Evolutionary conservation across 208 protist genomes (phyloP).

Genomic region (Strigomonas culicis): DNA sequence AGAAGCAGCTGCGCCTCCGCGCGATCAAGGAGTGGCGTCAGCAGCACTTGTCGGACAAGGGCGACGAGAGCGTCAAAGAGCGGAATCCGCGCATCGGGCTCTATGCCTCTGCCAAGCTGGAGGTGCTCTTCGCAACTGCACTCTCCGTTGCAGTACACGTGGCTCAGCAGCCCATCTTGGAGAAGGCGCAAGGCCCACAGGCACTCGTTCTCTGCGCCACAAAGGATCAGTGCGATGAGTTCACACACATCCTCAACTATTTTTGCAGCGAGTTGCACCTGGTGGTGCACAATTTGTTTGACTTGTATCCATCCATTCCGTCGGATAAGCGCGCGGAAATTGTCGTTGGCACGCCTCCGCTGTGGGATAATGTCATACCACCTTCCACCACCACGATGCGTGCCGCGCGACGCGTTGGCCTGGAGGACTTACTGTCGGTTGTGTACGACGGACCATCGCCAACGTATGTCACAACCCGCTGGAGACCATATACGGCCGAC

Average conservation of each 20-base stretch:
- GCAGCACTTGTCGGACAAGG: neutral
- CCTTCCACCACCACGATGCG: neutral
- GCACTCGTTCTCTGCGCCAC: constrained; percentile 69
- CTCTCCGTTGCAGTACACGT: constrained; percentile 59
- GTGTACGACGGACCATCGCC: constrained; percentile 32
- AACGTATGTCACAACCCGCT: constrained; percentile 44
- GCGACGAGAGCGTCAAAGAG: constrained; percentile 12
- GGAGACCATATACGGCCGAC: constrained; percentile 54
- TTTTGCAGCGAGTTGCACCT: constrained; percentile 59
- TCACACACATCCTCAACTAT: constrained; percentile 36
- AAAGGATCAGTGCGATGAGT: constrained; percentile 69
- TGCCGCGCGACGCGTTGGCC: constrained; percentile 16
- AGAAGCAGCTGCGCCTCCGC: constrained; percentile 31
- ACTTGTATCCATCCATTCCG: constrained; percentile 57
- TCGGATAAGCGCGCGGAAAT: constrained; percentile 54
- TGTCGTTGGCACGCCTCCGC: constrained; percentile 62
- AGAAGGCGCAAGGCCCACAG: constrained; percentile 54
- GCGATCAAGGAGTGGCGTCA: neutral
- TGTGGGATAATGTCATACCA: constrained; percentile 48
- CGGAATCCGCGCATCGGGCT: constrained; percentile 4
- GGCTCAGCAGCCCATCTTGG: constrained; percentile 54
- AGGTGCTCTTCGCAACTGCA: constrained; percentile 51
- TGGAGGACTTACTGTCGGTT: constrained; percentile 54
- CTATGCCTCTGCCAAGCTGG: constrained; percentile 54
- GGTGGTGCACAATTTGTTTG: constrained; percentile 82